Base-by-base conservation (phyloP, 2,329 filamentous ascomycete species). In the Ceratocystis ficicola region DNA sequence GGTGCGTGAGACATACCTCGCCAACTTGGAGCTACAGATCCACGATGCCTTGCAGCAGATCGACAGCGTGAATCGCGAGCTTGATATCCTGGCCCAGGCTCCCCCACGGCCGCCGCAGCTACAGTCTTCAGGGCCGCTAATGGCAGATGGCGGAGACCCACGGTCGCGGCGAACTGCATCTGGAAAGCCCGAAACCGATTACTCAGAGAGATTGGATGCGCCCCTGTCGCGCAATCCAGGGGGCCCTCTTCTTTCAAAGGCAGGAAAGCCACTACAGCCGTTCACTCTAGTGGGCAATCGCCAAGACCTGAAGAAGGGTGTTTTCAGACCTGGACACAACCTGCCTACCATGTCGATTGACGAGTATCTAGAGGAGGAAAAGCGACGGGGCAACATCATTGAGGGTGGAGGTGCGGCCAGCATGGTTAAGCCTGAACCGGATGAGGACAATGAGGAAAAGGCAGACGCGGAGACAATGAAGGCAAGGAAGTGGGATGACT, bases 331-430 rank as follows among this genome's bases (percentile, higher is more conserved):
- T 0, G 90, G 94, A 6, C 94, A 99, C 74, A 96, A 90, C 75
- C 77, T 99, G 67, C 94, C 94, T 0, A 97, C 94, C 2, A 97
- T 99, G 94, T 89, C 85, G 1, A 96, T 99, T 68, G 94, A 99
- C 71, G 94, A 99, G 77, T 99, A 97, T 73, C 79, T 99, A 17
- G 94, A 95, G 64, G 93, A 97, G 75, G 94, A 97, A 77, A 83
- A 83, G 72, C 82, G 83, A 70, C 80, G 89, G 69, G 94, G 94
- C 17, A 90, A 90, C 22, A 92, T 99, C 67, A 89, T 97, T 65
- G 88, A 96, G 73, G 94, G 92, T 44, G 91, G 91, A 36, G 92
- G 92, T 20, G 88, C 89, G 71, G 84, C 87, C 69, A 88, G 86
- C 70, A 84, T 82, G 17, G 77, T 84, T 30, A 80, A 81, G 69